Base-by-base conservation (phyloP, 495 filamentous ascomycete species). In the Aspergillus heteromorphus region DNA sequence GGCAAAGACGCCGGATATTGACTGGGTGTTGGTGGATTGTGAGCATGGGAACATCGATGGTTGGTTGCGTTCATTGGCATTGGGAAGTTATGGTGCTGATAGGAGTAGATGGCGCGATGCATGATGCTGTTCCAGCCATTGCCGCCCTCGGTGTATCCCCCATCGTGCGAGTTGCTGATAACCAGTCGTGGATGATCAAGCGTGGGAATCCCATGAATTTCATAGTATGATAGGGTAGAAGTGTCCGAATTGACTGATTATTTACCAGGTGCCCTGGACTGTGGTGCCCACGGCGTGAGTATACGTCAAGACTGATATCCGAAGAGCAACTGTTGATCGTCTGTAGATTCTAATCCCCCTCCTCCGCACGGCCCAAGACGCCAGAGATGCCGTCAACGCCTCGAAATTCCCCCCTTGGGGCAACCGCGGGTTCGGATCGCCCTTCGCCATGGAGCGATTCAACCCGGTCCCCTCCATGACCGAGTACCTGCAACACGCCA, bases 141-240 rank as follows among this genome's bases (percentile, higher is more conserved):
- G 84, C 84, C 7, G 76, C 83, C 20, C 79, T 83, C 53, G 83
- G 82, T 8, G 83, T 82, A 0, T 84, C 81, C 13, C 86, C 86
- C 1, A 76, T 89, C 53, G 83, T 89, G 36, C 77, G 86, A 49
- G 79, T 87, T 3, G 81, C 85, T 7, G 83, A 82, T 48, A 75
- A 79, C 23, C 83, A 86, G 65, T 74, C 80, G 9, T 87, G 77
- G 79, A 86, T 90, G 82, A 80, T 90, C 48, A 90, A 88, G 73
- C 79, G 86, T 76, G 85, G 84, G 5, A 73, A 88, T 18, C 85
- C 89, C 66, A 71, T 81, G 16, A 7, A 7, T 27, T 27, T n/a
- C n/a, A 7, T 27, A 7, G 23, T 7, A 3, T 27, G 4, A 27
- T 4, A 7, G 4, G 7, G 23, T 4, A 7, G 23, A 27, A 27